Percentiles rank a stretch among this genome's conserved stretches.
These are phyloP conservation scores for Lactifluus pinguis DNA, from an alignment of 768 basidiomycete genomes.

Conservation along the genomic window DNA sequence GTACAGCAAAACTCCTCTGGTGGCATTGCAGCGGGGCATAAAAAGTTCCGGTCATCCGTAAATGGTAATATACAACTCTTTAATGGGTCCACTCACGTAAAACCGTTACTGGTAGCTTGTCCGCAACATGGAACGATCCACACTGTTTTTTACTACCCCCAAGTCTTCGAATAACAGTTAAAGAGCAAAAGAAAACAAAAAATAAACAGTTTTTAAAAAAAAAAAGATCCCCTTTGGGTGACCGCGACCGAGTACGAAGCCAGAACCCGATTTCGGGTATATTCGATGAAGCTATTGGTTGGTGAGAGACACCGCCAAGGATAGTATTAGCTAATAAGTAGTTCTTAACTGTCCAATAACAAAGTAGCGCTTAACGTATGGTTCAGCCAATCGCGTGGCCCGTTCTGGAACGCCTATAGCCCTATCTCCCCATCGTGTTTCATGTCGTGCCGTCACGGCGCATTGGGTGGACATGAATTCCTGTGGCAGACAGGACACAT, in stretches of 20 bases:
- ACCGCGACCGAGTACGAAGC: constrained; percentile 14
- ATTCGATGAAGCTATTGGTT: neutral
- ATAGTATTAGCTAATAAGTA: constrained; percentile 12
- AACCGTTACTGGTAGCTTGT: neutral
- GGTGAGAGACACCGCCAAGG: neutral
- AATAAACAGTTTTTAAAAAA: neutral
- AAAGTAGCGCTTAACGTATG: neutral
- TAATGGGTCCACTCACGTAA: constrained; percentile 9
- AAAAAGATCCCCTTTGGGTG: neutral
- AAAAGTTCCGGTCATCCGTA: constrained; percentile 9
- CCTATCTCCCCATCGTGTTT: constrained; percentile 4
- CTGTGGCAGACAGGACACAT: neutral
- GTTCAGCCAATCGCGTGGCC: neutral
- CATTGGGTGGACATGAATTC: neutral
- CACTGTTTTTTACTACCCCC: constrained; percentile 3
- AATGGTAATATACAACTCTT: constrained; percentile 14
- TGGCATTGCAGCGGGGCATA: neutral
- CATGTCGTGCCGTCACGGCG: constrained; percentile 9
- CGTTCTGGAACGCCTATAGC: neutral
- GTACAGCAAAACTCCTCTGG: neutral
- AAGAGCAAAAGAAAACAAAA: neutral
- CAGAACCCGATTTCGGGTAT: constrained; percentile 16
- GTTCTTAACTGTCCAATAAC: constrained; percentile 1
- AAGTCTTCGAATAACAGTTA: constrained; percentile 4
- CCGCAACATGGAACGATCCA: constrained; percentile 15